Evolutionary conservation across 257 asterid species (phyloP).

Genomic region (Catharanthus roseus): DNA sequence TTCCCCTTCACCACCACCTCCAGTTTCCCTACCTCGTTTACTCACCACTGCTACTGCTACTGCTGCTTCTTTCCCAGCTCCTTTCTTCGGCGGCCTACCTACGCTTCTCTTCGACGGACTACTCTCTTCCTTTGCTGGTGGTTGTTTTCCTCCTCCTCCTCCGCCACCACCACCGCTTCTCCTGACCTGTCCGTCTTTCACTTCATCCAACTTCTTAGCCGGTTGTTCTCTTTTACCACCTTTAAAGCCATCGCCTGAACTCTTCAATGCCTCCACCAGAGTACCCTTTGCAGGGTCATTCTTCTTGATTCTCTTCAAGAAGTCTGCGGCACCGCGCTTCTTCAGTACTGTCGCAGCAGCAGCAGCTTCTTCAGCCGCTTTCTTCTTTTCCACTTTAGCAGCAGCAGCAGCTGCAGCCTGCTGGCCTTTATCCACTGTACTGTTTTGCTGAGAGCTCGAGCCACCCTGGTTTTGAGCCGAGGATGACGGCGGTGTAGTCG

Average conservation of each 20-base stretch:
- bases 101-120: constrained; percentile 26
- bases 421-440: constrained; percentile 6
- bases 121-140: constrained; percentile 24
- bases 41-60: not conserved
- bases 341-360: too few relatives aligned
- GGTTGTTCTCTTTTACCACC: constrained; percentile 17
- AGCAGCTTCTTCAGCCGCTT: constrained; percentile 13
- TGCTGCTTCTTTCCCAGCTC: constrained; percentile 17
- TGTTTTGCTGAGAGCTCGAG: constrained; percentile 18
- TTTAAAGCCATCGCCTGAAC: constrained; percentile 4
- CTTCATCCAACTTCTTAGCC: constrained; percentile 24
- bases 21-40: constrained; percentile 30
- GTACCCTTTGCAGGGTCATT: constrained; percentile 25
- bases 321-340: constrained; percentile 35
- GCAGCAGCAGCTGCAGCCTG: constrained; percentile 9
- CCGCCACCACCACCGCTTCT: constrained; percentile 12
- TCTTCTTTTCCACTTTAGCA: constrained; percentile 25
- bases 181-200: constrained; percentile 21
- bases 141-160: constrained; percentile 5
- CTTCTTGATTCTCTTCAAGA: constrained; percentile 20
- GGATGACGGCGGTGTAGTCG: constrained; percentile 22
- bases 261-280: constrained; percentile 18
- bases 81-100: constrained; percentile 36
- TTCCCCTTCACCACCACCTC: constrained; percentile 25
- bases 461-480: constrained; percentile 13